Percentiles rank a stretch among this genome's conserved stretches.
These are phyloP conservation scores for Galeopsis tetrahit DNA, from an alignment of 257 asterid species.

Conservation along the genomic window DNA sequence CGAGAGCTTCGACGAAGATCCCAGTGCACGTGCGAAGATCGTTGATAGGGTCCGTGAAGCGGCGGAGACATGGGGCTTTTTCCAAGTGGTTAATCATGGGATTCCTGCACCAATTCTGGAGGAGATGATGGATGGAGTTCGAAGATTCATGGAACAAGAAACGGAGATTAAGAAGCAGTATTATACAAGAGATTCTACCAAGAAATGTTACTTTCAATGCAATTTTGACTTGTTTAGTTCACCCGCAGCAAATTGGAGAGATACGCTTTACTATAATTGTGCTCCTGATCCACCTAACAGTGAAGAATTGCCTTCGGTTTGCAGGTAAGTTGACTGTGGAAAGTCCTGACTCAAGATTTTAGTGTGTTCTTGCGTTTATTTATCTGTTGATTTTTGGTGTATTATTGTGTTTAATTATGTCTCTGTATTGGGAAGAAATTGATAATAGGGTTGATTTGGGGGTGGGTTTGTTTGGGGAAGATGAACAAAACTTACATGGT, in stretches of 20 bases:
- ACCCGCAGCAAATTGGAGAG: no score
- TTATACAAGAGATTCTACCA: conserved; percentile 35
- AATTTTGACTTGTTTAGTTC: no score
- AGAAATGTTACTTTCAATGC: no score
- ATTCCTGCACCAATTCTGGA: conserved; percentile 27
- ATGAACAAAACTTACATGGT: no score
- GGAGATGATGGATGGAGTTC: conserved; percentile 33
- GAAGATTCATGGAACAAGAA: conserved; percentile 43
- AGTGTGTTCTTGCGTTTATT: conserved; percentile 36
- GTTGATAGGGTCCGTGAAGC: conserved; percentile 23
- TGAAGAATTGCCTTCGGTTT: no score
- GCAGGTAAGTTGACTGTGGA: neutral
- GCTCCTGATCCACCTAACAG: no score
- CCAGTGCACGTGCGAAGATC: neutral
- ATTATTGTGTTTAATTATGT: no score
- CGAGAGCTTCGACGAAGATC: neutral
- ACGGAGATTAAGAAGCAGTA: conserved; percentile 38
- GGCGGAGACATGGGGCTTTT: conserved; percentile 38
- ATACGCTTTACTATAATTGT: no score
- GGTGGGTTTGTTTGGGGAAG: no score
- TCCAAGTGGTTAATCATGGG: conserved; percentile 46
- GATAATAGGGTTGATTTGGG: no score
- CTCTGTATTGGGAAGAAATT: no score
- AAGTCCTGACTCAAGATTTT: conserved; percentile 23
- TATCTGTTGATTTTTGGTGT: conserved; percentile 9